phyloP scores from a whole-genome alignment of 768 basidiomycete genomes.

The Cubamyces lactineus region DNA sequence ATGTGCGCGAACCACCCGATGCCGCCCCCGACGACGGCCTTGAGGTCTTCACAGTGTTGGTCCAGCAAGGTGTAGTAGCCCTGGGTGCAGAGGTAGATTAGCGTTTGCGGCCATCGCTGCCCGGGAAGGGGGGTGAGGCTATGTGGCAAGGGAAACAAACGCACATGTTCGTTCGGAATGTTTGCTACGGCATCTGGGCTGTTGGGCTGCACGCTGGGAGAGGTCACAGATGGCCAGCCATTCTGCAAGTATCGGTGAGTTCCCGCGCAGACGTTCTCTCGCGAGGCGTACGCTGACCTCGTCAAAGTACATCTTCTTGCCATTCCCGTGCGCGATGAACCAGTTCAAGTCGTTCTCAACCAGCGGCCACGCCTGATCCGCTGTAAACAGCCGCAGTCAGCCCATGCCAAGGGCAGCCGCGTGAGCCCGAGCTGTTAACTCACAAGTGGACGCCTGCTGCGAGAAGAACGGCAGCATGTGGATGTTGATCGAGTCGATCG shows the following conservation, averaged over 20 bases:
- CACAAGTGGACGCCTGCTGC: slow-evolving; percentile 56
- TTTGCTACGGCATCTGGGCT: slow-evolving; percentile 61
- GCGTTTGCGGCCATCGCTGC: background rate
- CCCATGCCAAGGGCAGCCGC: background rate
- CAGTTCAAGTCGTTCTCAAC: slow-evolving; percentile 62
- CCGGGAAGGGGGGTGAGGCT: background rate
- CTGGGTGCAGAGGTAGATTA: slow-evolving; percentile 35
- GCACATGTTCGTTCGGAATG: slow-evolving; percentile 62
- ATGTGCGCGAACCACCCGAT: slow-evolving; percentile 86
- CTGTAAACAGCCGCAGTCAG: slow-evolving; percentile 36
- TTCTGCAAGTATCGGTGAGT: slow-evolving; percentile 47
- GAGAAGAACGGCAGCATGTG: slow-evolving; percentile 35
- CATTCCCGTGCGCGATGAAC: slow-evolving; percentile 64
- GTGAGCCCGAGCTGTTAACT: slow-evolving; percentile 40
- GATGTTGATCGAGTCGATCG: slow-evolving; percentile 32
- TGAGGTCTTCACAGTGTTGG: slow-evolving; percentile 62
- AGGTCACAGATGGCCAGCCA: slow-evolving; percentile 76
- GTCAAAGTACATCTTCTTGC: slow-evolving; percentile 77
- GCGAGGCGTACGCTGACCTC: slow-evolving; percentile 46
- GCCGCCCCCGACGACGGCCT: slow-evolving; percentile 59
- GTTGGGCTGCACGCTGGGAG: slow-evolving; percentile 63
- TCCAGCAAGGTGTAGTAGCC: slow-evolving; percentile 69
- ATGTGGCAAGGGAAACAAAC: slow-evolving; percentile 24
- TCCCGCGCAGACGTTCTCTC: background rate
- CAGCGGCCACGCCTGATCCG: slow-evolving; percentile 63